Conservation (phyloP, 1,284 basidiomycete genomes). For the Pterulicium gracile region DNA sequence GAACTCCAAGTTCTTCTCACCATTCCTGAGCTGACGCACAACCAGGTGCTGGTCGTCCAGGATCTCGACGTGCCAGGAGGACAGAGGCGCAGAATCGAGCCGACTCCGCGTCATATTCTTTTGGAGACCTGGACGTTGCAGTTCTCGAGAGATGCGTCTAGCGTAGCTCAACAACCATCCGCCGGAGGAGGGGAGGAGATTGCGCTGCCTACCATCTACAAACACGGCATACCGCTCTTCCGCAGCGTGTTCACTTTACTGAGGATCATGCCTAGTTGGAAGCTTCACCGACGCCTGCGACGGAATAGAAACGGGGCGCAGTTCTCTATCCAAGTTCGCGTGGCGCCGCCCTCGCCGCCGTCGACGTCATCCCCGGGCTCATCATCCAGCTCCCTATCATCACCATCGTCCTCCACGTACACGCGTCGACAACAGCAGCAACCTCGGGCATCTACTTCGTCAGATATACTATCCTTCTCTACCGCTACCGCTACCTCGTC, state of each 20-base stretch:
- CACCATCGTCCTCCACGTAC: slow-evolving; percentile 8
- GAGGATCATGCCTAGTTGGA: slow-evolving; percentile 64
- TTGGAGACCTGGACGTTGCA: slow-evolving; percentile 63
- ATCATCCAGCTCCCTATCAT: slow-evolving; percentile 17
- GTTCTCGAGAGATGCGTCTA: slow-evolving; percentile 26
- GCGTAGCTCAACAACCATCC: not conserved
- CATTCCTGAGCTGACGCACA: slow-evolving; percentile 53
- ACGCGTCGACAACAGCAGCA: no score
- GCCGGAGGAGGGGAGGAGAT: slow-evolving; percentile 33
- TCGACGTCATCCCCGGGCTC: slow-evolving; percentile 25
- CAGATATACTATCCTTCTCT: not conserved
- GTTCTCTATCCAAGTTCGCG: slow-evolving; percentile 42
- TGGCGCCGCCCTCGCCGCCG: slow-evolving; percentile 33
- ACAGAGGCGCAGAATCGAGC: slow-evolving; percentile 46
- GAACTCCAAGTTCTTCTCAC: slow-evolving; percentile 59
- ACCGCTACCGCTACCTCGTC: not conserved
- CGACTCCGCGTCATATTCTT: slow-evolving; percentile 53
- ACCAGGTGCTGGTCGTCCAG: slow-evolving; percentile 60
- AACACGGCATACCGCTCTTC: slow-evolving; percentile 71
- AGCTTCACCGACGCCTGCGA: slow-evolving; percentile 49
- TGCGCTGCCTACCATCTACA: slow-evolving; percentile 68
- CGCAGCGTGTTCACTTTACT: slow-evolving; percentile 63
- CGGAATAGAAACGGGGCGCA: slow-evolving; percentile 34
- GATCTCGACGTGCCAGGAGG: slow-evolving; percentile 36
- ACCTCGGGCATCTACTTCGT: not conserved